These are phyloP conservation scores for Solanum medicagineum DNA, from an alignment of 257 asterid genomes.

Conservation along the genomic window DNA sequence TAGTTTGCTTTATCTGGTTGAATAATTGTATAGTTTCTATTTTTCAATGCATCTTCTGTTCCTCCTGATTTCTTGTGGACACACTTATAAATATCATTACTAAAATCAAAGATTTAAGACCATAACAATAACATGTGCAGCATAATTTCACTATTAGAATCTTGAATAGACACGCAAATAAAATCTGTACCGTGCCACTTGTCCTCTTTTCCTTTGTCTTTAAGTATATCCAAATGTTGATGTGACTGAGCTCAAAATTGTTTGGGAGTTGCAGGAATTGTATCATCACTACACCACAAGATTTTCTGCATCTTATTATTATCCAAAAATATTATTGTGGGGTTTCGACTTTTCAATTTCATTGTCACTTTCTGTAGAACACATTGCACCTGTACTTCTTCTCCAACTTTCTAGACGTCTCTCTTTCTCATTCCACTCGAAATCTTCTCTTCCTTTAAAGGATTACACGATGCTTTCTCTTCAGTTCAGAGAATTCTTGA, in stretches of 20 bases:
- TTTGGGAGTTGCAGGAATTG: background rate
- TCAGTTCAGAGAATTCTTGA: background rate
- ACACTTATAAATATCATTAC: background rate
- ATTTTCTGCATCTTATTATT: background rate
- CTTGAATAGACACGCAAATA: background rate
- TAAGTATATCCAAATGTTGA: background rate
- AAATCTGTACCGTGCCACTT: background rate
- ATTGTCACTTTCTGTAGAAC: slow-evolving; percentile 10
- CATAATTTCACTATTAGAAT: background rate
- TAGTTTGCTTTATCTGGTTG: background rate
- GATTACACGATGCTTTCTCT: background rate
- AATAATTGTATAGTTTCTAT: background rate
- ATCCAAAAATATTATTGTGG: background rate
- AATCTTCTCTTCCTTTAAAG: background rate
- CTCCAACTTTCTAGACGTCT: slow-evolving; percentile 56
- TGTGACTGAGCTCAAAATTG: background rate
- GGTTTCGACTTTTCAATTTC: background rate
- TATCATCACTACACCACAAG: slow-evolving; percentile 3
- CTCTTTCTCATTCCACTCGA: slow-evolving; percentile 7
- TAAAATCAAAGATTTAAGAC: background rate
- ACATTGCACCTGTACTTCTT: slow-evolving; percentile 24
- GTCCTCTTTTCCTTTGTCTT: background rate
- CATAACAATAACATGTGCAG: background rate
- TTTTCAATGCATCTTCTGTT: background rate
- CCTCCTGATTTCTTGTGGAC: background rate